Percentiles rank a stretch among this genome's conserved stretches.
These are phyloP conservation scores for Apiotrichum montevideense DNA, from an alignment of 1,284 basidiomycete genomes.

Conservation along the genomic window DNA sequence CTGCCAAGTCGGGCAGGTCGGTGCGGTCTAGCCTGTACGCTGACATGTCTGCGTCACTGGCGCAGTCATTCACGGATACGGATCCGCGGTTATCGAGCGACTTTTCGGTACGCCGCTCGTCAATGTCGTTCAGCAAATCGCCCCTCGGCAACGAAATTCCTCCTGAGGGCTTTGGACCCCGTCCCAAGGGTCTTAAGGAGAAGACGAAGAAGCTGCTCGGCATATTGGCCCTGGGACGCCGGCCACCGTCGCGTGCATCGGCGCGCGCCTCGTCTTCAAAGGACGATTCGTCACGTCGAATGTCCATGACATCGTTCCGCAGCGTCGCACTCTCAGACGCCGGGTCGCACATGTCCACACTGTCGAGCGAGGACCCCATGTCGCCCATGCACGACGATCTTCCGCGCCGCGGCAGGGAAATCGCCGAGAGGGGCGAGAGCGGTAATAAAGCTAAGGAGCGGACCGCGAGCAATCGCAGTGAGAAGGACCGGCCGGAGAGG, in stretches of 20 bases:
- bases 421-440: too few relatives aligned
- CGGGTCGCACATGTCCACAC: not conserved
- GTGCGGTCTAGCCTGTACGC: not conserved
- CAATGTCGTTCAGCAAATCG: not conserved
- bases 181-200: conserved; percentile 22
- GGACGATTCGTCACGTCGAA: conserved; percentile 13
- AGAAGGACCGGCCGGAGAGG: not conserved
- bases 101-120: not conserved
- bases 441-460: not conserved
- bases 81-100: not conserved
- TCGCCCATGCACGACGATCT: not conserved
- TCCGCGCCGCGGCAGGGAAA: not conserved
- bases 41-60: not conserved
- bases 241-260: not conserved
- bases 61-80: not conserved
- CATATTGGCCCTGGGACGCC: conserved; percentile 26
- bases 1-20: not conserved
- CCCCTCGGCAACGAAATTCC: not conserved
- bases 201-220: conserved; percentile 34
- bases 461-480: not conserved
- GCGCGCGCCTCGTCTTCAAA: not conserved
- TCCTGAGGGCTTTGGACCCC: not conserved
- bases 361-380: conserved; percentile 1
- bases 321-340: conserved; percentile 8
- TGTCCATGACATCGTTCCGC: conserved; percentile 23